Base-by-base conservation (phyloP, 305 asterid species). In the Euphrasia arctica region DNA sequence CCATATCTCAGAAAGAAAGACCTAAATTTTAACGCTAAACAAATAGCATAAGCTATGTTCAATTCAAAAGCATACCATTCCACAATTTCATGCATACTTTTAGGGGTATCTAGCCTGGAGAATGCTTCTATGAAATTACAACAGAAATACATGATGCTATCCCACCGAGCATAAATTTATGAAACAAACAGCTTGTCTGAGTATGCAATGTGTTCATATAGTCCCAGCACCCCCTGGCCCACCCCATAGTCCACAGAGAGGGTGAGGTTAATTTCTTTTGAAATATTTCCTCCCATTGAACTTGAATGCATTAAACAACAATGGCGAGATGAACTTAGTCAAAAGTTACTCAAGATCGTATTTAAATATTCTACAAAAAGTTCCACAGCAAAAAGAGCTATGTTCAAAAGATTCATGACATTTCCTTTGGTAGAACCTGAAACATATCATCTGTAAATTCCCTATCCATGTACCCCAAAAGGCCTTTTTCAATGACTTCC, bases 91-190 rank as follows among this genome's bases (percentile, higher is more conserved):
- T 0, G 27, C 28, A 50, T 50, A 50, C 22, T 50, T 50, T 50
- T n/a, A 50, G 55, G 55, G 1, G 55, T 3, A 50, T 31, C 34
- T 31, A 31, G 54, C 54, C 56, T 5, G 28, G 56, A 14, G 28
- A 14, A 50, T 50, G 56, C 56, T 50, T 14, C 9, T 50, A 14
- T 15, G 54, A 1, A 14, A 14, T 50, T 14, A 50, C 56, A 50
- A 4, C 50, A 45, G 10, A 45, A 45, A 45, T 7, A 9, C 50
- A 9, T 45, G 50, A 9, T 45, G 50, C 50, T 45, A 50, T 25
- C 56, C 56, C 56, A 15, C 22, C 14, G 28, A 50, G 56, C 27
- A 50, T 50, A 50, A 50, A 50, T 50, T 50, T 50, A 50, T 41
- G 22, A 18, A 18, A 18, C 22, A 18, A 18, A 18, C 22, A 18